Conservation (phyloP, 73 alveolate species). For the Uronychia binucleata region DNA sequence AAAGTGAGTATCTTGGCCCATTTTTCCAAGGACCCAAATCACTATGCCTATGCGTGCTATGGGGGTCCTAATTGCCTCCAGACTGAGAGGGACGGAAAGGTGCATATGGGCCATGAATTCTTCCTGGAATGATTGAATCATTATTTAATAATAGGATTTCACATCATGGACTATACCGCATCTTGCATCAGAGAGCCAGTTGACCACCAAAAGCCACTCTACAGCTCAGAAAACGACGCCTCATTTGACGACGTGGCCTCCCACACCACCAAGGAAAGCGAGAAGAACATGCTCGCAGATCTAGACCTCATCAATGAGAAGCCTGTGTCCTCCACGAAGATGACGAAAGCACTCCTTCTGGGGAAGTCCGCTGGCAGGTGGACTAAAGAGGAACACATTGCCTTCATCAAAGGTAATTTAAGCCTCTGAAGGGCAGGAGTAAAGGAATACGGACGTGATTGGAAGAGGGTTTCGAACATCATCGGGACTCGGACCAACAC, state of each 20-base stretch:
- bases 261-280: not conserved
- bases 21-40: no score
- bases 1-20: no score
- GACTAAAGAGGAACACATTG: slow-evolving; percentile 69
- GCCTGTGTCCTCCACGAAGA: slow-evolving; percentile 5
- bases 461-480: slow-evolving; percentile 72
- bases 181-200: no score
- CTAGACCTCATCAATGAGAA: not conserved
- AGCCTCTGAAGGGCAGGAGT: slow-evolving; percentile 67
- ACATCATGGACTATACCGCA: not conserved
- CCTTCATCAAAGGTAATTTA: slow-evolving; percentile 57
- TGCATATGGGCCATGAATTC: not conserved
- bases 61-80: not conserved
- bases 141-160: not conserved
- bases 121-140: not conserved
- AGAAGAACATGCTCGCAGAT: not conserved
- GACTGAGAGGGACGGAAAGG: not conserved
- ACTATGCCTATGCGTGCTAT: no score
- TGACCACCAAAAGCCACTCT: not conserved
- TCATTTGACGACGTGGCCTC: not conserved
- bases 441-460: slow-evolving; percentile 75
- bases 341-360: slow-evolving; percentile 36
- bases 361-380: slow-evolving; percentile 75
- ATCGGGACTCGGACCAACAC: slow-evolving; percentile 80
- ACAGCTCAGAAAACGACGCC: not conserved